Conservation (phyloP, 805 yeast species). For the Limtongozyma cylindracea region DNA sequence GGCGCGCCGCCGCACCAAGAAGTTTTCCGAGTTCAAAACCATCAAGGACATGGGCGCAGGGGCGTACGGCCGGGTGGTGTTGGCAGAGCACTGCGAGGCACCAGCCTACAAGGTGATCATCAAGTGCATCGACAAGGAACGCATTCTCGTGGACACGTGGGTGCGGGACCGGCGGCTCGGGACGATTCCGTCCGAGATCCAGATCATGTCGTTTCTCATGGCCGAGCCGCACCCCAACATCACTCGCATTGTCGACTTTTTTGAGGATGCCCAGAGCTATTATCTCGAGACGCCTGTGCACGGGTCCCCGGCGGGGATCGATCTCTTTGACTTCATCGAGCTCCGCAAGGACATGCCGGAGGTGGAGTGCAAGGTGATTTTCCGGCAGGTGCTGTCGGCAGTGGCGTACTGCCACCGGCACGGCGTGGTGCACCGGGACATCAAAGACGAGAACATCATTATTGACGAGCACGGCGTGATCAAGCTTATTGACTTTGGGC, state of each 20-base stretch:
- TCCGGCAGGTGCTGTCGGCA: slow-evolving; percentile 58
- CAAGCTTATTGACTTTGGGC: slow-evolving; percentile 83
- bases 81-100: slow-evolving; percentile 44
- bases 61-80: slow-evolving; percentile 84
- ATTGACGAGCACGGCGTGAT: slow-evolving; percentile 62
- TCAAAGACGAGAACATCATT: slow-evolving; percentile 84
- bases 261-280: slow-evolving; percentile 76
- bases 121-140: slow-evolving; percentile 75
- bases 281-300: slow-evolving; percentile 83
- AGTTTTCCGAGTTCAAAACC: slow-evolving; percentile 42
- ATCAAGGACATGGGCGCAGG: slow-evolving; percentile 82
- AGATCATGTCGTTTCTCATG: slow-evolving; percentile 66
- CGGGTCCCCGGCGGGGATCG: slow-evolving; percentile 78
- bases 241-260: slow-evolving; percentile 66
- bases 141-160: slow-evolving; percentile 94
- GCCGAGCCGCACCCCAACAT: slow-evolving; percentile 70
- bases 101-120: slow-evolving; percentile 44
- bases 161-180: slow-evolving; percentile 80
- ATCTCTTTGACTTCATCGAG: slow-evolving; percentile 80
- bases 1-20: slow-evolving; percentile 38
- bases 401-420: slow-evolving; percentile 58
- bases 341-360: slow-evolving; percentile 63
- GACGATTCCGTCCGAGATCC: slow-evolving; percentile 90
- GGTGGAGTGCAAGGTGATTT: slow-evolving; percentile 50
- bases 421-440: slow-evolving; percentile 84